A percentile compares a stretch with the other conserved stretches of the same genome.
Evolutionary conservation across 2,329 filamentous ascomycete genomes (phyloP).

Genomic region (Fusarium concolor): DNA sequence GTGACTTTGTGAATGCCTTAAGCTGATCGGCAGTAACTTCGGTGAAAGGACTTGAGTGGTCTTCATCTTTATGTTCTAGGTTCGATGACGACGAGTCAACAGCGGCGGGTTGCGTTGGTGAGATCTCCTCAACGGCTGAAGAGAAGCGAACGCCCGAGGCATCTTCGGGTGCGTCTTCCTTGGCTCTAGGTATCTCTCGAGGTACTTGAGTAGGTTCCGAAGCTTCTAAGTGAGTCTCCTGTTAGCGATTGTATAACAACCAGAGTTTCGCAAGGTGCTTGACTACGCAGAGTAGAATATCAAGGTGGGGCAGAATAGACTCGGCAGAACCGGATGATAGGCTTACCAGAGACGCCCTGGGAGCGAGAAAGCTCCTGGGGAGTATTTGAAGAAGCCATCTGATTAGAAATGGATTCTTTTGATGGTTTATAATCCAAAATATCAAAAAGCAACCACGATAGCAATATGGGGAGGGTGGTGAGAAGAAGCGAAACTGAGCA

Average conservation of each 20-base stretch:
- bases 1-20: conserved; percentile 75
- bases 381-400: conserved; percentile 39
- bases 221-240: conserved; percentile 15
- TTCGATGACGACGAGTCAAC: conserved; percentile 41
- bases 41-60: conserved; percentile 49
- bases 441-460: conserved; percentile 26
- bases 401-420: conserved; percentile 19
- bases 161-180: conserved; percentile 27
- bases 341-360: conserved; percentile 43
- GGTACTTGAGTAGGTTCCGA: conserved; percentile 16
- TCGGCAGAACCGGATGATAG: conserved; percentile 43
- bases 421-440: conserved; percentile 22
- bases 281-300: conserved; percentile 21
- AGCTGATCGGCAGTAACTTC: conserved; percentile 72
- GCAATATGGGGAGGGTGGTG: conserved; percentile 32
- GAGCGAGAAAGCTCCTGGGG: conserved; percentile 34
- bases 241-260: conserved; percentile 39
- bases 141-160: conserved; percentile 75
- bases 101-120: conserved; percentile 57
- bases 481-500: conserved; percentile 38
- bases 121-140: conserved; percentile 76
- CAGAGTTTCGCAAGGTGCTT: conserved; percentile 15
- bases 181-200: conserved; percentile 14
- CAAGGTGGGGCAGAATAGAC: conserved; percentile 45
- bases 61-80: conserved; percentile 31